Base-by-base conservation (phyloP, 2,329 filamentous ascomycete genomes). In the Colletotrichum tabaci region DNA sequence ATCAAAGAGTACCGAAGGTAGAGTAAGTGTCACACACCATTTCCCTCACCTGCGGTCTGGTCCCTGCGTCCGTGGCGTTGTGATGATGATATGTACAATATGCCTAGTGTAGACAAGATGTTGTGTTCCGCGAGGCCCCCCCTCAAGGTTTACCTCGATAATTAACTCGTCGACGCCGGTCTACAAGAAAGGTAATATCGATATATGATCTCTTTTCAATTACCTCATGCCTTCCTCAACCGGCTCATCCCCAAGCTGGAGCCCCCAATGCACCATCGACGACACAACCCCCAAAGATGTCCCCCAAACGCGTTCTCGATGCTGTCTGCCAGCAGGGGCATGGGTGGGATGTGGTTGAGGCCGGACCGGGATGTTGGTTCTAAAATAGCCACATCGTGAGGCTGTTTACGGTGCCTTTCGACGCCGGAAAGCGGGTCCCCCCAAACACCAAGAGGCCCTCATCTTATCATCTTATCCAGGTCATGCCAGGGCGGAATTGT, bases 311-410 rank as follows among this genome's bases (percentile, higher is more conserved):
- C 21, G 10, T 21, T 5, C n/a, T 10, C n/a, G 12, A 50, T 13
- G 10, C 6, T 30, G 30, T 30, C 30, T 30, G 3, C 30, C 30
- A 30, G 30, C 30, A 30, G 13, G 13, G 23, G 23, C 23, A 53
- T 30, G 18, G 42, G 40, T 40, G 53, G 35, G 9, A 12, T 13
- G 23, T 30, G 38, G 40, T 30, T 46, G 46, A 26, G 2, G 26
- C 13, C 52, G 13, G 60, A 62, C 60, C 16, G n/a, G 60, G 44
- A 50, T 62, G 46, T 13, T 9, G 30, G 46, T 62, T 42, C 60
- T 42, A 52, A 62, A 62, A 52, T 50, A 62, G 57, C 44, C 40
- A 52, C 13, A 30, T 42, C 46, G n/a, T 50, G 60, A 62, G 46
- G 60, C 60, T 62, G 60, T n/a, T 62, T n/a, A 30, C 46, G 23